Conservation (phyloP, 2,329 filamentous ascomycete species). For the Colletotrichum salicis region DNA sequence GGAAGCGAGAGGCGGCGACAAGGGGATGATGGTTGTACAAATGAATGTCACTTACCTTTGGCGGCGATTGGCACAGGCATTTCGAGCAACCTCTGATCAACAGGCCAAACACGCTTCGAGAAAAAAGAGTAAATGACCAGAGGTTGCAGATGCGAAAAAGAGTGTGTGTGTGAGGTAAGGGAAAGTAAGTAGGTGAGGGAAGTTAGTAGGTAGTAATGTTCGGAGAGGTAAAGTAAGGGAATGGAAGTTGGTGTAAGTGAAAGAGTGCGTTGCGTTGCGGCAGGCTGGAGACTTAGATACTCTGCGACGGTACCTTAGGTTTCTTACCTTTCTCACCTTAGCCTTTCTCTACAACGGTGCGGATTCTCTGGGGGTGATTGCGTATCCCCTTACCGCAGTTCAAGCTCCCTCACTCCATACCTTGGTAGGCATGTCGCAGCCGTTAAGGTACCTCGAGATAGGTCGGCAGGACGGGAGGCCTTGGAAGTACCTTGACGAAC, state of each 20-base stretch:
- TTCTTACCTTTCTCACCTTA: not conserved
- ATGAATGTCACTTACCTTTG: slow-evolving; percentile 31
- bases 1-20: slow-evolving; percentile 22
- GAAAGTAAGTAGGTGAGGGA: not conserved
- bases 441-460: not conserved
- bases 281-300: slow-evolving; percentile 1
- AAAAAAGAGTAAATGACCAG: slow-evolving; percentile 1
- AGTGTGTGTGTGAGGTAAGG: not conserved
- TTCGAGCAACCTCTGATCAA: slow-evolving; percentile 18
- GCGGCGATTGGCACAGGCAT: slow-evolving; percentile 36
- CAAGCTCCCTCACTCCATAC: not conserved
- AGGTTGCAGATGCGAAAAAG: slow-evolving; percentile 3
- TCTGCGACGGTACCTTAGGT: not conserved
- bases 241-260: not conserved
- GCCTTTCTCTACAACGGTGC: not conserved
- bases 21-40: slow-evolving; percentile 6
- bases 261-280: not conserved
- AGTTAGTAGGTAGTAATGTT: not conserved
- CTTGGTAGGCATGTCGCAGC: not conserved
- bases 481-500: not conserved
- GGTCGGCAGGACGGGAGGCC: not conserved
- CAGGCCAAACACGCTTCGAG: not conserved
- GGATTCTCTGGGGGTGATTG: not conserved
- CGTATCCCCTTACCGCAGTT: not conserved
- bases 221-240: not conserved